Evolutionary conservation across 2,329 filamentous ascomycete genomes (phyloP).

Genomic region (Aspergillus nomiae): DNA sequence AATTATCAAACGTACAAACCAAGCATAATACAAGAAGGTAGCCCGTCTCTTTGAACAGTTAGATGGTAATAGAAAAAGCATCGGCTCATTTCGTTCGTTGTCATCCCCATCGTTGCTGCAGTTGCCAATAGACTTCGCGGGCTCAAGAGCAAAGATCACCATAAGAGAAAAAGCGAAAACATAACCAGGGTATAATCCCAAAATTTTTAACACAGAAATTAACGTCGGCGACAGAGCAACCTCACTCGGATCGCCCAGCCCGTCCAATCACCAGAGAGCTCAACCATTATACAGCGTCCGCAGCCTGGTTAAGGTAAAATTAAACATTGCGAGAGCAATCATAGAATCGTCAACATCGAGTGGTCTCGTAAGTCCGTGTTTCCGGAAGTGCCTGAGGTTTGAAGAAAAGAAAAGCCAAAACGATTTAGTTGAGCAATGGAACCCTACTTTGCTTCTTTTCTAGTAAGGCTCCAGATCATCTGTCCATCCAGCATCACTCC

Average conservation of each 20-base stretch:
- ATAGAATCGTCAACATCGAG: constrained; percentile 31
- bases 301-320: constrained; percentile 8
- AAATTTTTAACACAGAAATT: constrained; percentile 34
- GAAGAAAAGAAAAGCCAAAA: constrained; percentile 11
- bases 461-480: constrained; percentile 52
- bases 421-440: background rate
- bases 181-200: constrained; percentile 28
- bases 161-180: constrained; percentile 22
- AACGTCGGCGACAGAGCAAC: constrained; percentile 11
- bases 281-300: constrained; percentile 10
- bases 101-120: constrained; percentile 1
- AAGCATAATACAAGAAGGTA: constrained; percentile 27
- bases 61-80: constrained; percentile 5
- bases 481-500: constrained; percentile 57
- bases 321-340: constrained; percentile 24
- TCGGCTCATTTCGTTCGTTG: constrained; percentile 9
- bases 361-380: constrained; percentile 21
- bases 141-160: constrained; percentile 1
- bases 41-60: constrained; percentile 5
- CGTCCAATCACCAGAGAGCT: constrained; percentile 10
- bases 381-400: constrained; percentile 20
- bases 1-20: constrained; percentile 14
- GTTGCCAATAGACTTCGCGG: background rate
- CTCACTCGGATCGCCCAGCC: constrained; percentile 6
- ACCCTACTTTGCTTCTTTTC: background rate